These are phyloP conservation scores for Lumnitzera racemosa DNA, from an alignment of 345 rosid species.

Conservation along the genomic window DNA sequence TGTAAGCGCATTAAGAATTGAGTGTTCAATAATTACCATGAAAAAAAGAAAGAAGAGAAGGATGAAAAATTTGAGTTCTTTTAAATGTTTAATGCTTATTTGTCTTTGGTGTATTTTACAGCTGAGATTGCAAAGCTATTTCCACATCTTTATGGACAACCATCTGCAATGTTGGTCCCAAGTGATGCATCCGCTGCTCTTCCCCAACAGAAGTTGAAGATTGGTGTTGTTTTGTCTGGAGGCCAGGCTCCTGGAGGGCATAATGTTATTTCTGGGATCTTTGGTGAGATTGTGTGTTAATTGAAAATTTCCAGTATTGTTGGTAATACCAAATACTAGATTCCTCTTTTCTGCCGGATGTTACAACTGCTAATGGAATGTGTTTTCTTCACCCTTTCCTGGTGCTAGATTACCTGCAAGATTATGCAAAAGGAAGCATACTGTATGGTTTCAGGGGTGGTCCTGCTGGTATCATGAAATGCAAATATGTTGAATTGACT, in stretches of 20 bases:
- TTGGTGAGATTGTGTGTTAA: constrained; percentile 40
- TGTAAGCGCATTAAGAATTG: too few species aligned
- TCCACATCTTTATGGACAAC: constrained; percentile 83
- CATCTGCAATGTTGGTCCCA: constrained; percentile 62
- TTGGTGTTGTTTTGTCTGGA: constrained; percentile 92
- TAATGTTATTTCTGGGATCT: constrained; percentile 89
- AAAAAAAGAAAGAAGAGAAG: too few species aligned
- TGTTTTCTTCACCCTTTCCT: not conserved
- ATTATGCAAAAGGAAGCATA: constrained; percentile 60
- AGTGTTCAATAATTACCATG: too few species aligned
- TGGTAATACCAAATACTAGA: too few species aligned
- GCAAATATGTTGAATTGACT: constrained; percentile 70
- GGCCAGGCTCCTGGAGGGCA: constrained; percentile 99
- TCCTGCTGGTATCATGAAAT: constrained; percentile 97
- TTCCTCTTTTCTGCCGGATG: too few species aligned
- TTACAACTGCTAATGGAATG: too few species aligned
- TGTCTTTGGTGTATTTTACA: constrained; percentile 14
- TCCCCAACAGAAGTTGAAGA: constrained; percentile 55
- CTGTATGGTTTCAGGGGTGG: constrained; percentile 90
- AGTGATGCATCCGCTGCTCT: constrained; percentile 17
- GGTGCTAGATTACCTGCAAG: constrained; percentile 73
- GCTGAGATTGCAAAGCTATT: constrained; percentile 91
- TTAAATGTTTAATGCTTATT: not conserved
- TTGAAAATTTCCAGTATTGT: too few species aligned
- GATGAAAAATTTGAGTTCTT: not conserved